Conservation (phyloP, 352 stramenopile species). For the Globisporangium paroecandrum region DNA sequence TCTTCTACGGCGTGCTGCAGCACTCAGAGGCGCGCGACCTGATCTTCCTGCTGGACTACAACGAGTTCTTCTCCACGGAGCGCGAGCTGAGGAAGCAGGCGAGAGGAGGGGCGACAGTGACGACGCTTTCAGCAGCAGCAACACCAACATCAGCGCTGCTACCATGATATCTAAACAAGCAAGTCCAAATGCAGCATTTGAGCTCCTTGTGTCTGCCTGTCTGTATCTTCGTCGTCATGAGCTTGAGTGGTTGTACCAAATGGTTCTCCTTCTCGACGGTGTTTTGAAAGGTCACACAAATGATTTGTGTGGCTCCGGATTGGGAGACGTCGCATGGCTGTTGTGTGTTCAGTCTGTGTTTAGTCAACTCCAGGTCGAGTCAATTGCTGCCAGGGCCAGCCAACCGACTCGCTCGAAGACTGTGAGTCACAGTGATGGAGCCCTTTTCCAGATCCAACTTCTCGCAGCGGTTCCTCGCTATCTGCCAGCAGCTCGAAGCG, state of each 20-base stretch:
- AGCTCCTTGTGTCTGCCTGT: not conserved
- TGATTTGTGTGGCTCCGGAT: not conserved
- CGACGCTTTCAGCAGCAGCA: not conserved
- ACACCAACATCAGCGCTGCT: not conserved
- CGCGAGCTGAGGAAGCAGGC: constrained; percentile 30
- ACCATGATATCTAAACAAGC: not conserved
- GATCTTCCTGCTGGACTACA: constrained; percentile 70
- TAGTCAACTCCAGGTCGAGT: not conserved
- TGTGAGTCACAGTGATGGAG: constrained; percentile 6
- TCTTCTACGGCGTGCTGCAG: constrained; percentile 60
- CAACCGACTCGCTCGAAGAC: no score
- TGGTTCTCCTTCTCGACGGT: not conserved
- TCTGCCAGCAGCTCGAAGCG: constrained; percentile 32
- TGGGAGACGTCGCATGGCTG: not conserved
- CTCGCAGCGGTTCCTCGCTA: constrained; percentile 21
- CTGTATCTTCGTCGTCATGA: not conserved
- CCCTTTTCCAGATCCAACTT: constrained; percentile 15
- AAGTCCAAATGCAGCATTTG: not conserved
- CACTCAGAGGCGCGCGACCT: constrained; percentile 62
- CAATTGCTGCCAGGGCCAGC: not conserved
- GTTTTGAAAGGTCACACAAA: not conserved
- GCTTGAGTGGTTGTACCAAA: not conserved
- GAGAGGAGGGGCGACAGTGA: not conserved
- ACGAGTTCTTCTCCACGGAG: constrained; percentile 57
- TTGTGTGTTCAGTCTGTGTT: not conserved